phyloP scores from a whole-genome alignment of 176 grass and related monocot genomes.

The Microstegium vimineum region DNA sequence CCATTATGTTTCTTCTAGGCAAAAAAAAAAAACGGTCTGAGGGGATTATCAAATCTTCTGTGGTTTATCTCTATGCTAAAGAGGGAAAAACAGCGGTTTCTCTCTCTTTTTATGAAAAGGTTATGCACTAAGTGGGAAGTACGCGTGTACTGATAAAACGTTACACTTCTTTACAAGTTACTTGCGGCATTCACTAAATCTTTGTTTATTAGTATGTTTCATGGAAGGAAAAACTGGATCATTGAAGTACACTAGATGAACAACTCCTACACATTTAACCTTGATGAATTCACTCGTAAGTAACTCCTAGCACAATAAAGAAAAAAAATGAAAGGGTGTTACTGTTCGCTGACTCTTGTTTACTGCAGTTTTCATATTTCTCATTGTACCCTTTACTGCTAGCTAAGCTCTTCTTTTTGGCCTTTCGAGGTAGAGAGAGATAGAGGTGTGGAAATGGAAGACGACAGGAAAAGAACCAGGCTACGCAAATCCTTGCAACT shows the following conservation, averaged over 20 bases:
- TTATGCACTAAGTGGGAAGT: no score
- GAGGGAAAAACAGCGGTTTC: no score
- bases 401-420: not conserved
- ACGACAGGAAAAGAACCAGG: conserved; percentile 29
- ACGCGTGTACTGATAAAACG: no score
- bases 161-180: no score
- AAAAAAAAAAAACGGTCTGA: no score
- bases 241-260: not conserved
- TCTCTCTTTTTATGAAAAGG: no score
- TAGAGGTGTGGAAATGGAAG: conserved; percentile 31
- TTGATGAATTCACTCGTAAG: conserved; percentile 3
- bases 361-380: not conserved
- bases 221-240: not conserved
- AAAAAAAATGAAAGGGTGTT: not conserved
- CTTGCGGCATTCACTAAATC: no score
- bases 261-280: not conserved
- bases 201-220: not conserved
- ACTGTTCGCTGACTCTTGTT: not conserved
- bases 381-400: not conserved
- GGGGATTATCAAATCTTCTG: no score
- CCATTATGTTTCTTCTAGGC: no score
- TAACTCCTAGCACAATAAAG: not conserved
- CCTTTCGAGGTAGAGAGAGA: not conserved
- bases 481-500: conserved; percentile 55
- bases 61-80: no score